Percentiles rank a stretch among this genome's conserved stretches.
Evolutionary conservation across 129 eudicot species (phyloP).

Genomic region (Sambucus nigra): DNA sequence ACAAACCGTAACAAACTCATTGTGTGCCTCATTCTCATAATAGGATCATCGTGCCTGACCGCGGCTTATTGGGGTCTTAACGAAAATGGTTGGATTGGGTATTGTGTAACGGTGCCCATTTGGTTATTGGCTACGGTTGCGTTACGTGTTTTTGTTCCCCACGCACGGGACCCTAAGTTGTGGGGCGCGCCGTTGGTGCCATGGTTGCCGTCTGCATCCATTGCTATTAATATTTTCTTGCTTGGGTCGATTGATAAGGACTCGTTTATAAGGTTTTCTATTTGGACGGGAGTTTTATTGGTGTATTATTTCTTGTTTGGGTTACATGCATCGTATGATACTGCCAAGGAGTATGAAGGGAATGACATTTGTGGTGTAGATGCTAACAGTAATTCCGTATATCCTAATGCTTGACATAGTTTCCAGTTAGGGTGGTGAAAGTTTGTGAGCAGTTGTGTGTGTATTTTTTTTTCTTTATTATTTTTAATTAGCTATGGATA

Average conservation of each 20-base stretch:
- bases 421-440: too few relatives aligned
- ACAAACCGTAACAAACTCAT: conserved; percentile 46
- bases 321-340: conserved; percentile 85
- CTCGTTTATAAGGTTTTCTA: conserved; percentile 48
- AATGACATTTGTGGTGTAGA: too few relatives aligned
- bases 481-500: too few relatives aligned
- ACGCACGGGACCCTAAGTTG: conserved; percentile 45
- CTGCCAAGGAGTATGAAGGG: conserved; percentile 45
- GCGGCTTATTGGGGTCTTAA: conserved; percentile 52
- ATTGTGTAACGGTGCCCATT: conserved; percentile 50
- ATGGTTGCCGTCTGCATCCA: conserved; percentile 75
- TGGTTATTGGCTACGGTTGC: conserved; percentile 50
- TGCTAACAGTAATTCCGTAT: too few relatives aligned
- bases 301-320: conserved; percentile 64
- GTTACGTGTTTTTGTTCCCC: conserved; percentile 38
- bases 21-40: conserved; percentile 25
- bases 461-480: too few relatives aligned
- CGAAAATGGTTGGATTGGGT: conserved; percentile 51
- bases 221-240: conserved; percentile 61
- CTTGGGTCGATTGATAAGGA: conserved; percentile 51
- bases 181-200: conserved; percentile 93
- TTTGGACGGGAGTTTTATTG: conserved; percentile 49
- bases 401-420: too few relatives aligned
- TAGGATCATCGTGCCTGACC: conserved; percentile 38
- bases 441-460: too few relatives aligned